Conservation (phyloP, 78 protist species). For the Dictyostelium intermedium region DNA sequence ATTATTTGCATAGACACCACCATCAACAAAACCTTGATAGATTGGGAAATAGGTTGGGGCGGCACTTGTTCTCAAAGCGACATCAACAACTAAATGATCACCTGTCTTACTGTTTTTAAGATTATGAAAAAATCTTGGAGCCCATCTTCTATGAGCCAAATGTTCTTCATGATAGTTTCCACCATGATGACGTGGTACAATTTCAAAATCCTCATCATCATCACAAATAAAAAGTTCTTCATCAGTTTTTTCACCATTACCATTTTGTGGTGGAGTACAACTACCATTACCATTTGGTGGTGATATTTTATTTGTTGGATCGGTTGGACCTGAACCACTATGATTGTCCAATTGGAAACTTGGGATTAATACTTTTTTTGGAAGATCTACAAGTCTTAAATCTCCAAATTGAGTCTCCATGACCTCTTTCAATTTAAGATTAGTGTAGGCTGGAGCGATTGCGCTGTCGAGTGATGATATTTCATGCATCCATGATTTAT, state of each 20-base stretch:
- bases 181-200: neutral
- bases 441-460: constrained; percentile 65
- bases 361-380: constrained; percentile 71
- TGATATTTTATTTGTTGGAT: neutral
- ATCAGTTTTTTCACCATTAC: neutral
- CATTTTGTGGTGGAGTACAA: neutral
- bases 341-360: constrained; percentile 70
- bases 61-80: constrained; percentile 68
- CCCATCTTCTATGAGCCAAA: constrained; percentile 61
- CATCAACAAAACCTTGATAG: constrained; percentile 74
- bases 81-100: constrained; percentile 57
- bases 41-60: constrained; percentile 85
- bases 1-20: constrained; percentile 79
- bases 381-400: constrained; percentile 27
- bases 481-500: constrained; percentile 61
- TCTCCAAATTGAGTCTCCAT: constrained; percentile 34
- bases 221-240: neutral
- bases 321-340: neutral
- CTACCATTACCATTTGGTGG: neutral
- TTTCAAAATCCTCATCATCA: constrained; percentile 49
- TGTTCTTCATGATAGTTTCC: neutral
- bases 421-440: constrained; percentile 39
- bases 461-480: constrained; percentile 39
- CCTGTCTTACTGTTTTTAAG: constrained; percentile 27
- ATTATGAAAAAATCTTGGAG: constrained; percentile 78